Conservation (phyloP, 78 protist species). For the Guillardia theta region DNA sequence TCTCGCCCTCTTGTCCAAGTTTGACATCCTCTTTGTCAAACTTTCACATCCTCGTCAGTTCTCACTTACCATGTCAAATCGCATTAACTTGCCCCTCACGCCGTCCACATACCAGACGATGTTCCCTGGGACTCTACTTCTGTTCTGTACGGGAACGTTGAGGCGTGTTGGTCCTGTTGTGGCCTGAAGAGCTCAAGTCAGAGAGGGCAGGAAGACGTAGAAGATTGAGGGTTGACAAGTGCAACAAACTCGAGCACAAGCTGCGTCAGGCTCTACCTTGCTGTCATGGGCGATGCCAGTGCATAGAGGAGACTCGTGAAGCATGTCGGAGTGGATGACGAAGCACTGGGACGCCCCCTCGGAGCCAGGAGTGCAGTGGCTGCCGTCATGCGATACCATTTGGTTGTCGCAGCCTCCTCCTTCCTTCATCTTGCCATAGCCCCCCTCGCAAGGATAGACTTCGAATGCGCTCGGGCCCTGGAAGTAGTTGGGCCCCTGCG, state of each 20-base stretch:
- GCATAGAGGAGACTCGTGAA: background rate
- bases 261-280: no score
- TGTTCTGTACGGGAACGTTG: background rate
- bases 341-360: background rate
- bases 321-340: constrained; percentile 2
- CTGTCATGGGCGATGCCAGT: background rate
- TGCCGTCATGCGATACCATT: background rate
- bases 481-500: background rate
- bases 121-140: background rate
- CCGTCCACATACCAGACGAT: background rate
- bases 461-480: background rate
- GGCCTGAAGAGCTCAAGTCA: background rate
- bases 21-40: no score
- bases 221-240: no score
- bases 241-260: no score
- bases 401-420: background rate
- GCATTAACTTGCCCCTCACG: background rate
- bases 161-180: background rate
- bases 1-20: no score
- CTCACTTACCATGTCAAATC: background rate
- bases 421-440: background rate
- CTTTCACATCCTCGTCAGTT: no score
- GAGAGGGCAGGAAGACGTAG: background rate
- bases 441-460: background rate
- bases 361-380: background rate